Conservation (phyloP, 176 grass and related monocot genomes). For the Thalia dealbata region DNA sequence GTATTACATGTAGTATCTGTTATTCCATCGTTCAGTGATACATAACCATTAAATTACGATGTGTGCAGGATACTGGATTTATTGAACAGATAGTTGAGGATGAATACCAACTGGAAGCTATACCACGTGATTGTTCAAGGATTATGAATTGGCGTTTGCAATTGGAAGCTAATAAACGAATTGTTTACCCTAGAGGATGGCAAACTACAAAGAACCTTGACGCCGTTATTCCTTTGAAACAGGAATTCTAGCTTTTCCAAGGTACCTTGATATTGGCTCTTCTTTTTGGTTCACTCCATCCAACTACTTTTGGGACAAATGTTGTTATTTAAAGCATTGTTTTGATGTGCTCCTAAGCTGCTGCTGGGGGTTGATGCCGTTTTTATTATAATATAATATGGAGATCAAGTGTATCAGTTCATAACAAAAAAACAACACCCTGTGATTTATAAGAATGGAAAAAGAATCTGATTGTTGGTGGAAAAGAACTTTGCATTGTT, state of each 20-base stretch:
- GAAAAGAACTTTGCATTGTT: no score
- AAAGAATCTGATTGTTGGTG: no score
- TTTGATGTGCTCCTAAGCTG: no score
- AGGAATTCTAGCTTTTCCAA: slow-evolving; percentile 2
- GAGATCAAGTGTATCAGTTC: no score
- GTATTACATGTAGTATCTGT: background rate
- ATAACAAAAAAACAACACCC: no score
- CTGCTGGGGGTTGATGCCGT: no score
- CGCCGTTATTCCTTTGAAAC: slow-evolving; percentile 14
- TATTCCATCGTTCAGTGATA: background rate
- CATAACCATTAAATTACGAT: slow-evolving; percentile 11
- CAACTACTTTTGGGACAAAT: background rate
- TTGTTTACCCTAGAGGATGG: slow-evolving; percentile 35
- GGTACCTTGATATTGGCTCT: background rate
- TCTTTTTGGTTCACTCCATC: background rate
- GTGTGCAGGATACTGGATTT: slow-evolving; percentile 42
- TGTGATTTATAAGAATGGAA: no score
- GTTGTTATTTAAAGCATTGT: background rate
- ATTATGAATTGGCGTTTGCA: slow-evolving; percentile 54
- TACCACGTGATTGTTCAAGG: slow-evolving; percentile 41
- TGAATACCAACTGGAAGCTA: slow-evolving; percentile 60
- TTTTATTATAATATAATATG: no score
- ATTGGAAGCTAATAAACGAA: slow-evolving; percentile 36
- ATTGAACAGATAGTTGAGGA: slow-evolving; percentile 59
- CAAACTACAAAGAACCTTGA: slow-evolving; percentile 37